Evolutionary conservation across 495 filamentous ascomycete genomes (phyloP).

Genomic region (Ascobolus immersus): DNA sequence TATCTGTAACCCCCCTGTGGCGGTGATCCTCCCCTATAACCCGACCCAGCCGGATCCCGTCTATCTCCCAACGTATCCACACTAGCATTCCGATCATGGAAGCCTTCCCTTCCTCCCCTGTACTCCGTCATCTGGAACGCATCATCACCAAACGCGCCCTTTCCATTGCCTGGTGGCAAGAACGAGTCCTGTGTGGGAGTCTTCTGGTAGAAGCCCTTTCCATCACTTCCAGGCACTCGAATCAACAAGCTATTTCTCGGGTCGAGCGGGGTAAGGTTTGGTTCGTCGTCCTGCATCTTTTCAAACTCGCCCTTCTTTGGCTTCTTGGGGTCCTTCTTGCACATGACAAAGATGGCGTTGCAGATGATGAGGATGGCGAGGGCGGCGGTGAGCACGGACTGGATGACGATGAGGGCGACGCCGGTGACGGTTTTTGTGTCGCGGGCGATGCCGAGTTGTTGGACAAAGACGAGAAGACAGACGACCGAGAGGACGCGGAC

Average conservation of each 20-base stretch:
- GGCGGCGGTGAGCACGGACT: conserved; percentile 56
- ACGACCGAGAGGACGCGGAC: conserved; percentile 80
- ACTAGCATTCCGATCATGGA: no score
- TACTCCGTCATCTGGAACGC: no score
- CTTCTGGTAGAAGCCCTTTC: conserved; percentile 12
- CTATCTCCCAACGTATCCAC: no score
- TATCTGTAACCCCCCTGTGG: no score
- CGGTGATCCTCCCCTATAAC: no score
- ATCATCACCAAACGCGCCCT: no score
- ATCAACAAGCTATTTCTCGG: conserved; percentile 77
- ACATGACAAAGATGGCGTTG: conserved; percentile 62
- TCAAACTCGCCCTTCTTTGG: conserved; percentile 66
- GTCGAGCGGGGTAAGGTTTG: conserved; percentile 70
- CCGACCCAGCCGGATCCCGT: no score
- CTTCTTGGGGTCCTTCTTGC: conserved; percentile 70
- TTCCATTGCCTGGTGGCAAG: no score
- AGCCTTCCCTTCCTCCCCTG: no score
- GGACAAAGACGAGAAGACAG: conserved; percentile 81
- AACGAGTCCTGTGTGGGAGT: conserved; percentile 11
- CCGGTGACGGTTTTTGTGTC: conserved; percentile 77
- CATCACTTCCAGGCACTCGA: conserved; percentile 13
- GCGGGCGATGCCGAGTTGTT: conserved; percentile 70
- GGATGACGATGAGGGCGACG: conserved; percentile 67
- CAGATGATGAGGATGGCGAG: conserved; percentile 75
- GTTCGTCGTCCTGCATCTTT: conserved; percentile 56